Base-by-base conservation (phyloP, 2,329 filamentous ascomycete genomes). In the Mycocentrospora acerina region DNA sequence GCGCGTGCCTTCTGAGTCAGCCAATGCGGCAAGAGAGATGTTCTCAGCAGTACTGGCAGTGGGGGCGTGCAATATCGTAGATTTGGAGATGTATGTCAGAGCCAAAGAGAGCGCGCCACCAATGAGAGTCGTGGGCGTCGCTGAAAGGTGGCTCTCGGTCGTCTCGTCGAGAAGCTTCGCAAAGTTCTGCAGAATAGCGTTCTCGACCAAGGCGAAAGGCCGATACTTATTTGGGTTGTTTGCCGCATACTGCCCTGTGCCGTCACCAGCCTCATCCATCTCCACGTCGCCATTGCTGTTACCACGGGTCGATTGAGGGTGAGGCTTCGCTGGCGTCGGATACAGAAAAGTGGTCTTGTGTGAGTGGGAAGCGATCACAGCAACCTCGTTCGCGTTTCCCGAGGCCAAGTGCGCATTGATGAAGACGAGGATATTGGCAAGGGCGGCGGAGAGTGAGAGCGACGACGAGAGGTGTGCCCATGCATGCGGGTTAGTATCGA, bases 401-500 rank as follows among this genome's bases (percentile, higher is more conserved):
- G 91, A 90, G 52, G 93, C 90, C 22, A 98, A 79, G 64, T 98
- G 94, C 38, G 91, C 89, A 68, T 98, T 97, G 71, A 96, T 84
- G 71, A 96, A 97, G 73, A 98, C 85, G 59, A 97, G 84, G 48
- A 97, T 80, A 70, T 91, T 86, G 46, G 91, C 88, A 44, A 98
- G 76, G 45, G 89, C 89, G 59, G 86, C 85, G 33, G 87, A 87
- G 44, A 98, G 80, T 18, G 91, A 82, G 7, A 97, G 82, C 22
- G 80, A 80, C 40, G 81, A 71, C 44, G 83, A 76, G 29, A 97
- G 80, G 44, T 88, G 77, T 6, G 88, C 83, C 93, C 93, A 95
- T 56, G 93, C 90, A 56, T 90, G 86, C 2, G 93, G 93, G 66
- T 98, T 98, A 17, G 91, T 96, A 73, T 98, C 93, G 72, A 98